Evolutionary conservation across 1,139 yeast species (phyloP).

Genomic region (Taphrina confusa): DNA sequence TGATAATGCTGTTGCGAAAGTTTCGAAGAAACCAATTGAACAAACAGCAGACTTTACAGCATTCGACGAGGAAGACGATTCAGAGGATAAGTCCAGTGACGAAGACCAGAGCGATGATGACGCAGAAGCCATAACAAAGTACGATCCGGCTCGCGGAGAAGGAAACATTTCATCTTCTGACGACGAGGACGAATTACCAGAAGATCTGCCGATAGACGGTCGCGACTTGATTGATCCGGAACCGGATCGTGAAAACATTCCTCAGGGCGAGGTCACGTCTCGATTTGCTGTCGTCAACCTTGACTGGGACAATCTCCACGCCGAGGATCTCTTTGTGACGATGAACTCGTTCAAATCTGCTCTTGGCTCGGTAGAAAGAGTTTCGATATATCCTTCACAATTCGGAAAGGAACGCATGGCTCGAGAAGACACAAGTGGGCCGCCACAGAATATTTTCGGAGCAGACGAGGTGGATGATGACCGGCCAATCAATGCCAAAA

Average conservation of each 20-base stretch:
- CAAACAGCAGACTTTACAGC: constrained; percentile 7
- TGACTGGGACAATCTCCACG: constrained; percentile 93
- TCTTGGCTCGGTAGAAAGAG: constrained; percentile 67
- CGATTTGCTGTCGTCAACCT: constrained; percentile 89
- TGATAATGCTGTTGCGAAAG: not conserved
- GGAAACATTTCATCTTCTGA: constrained; percentile 52
- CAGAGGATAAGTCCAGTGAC: constrained; percentile 42
- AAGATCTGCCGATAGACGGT: constrained; percentile 48
- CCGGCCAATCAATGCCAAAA: constrained; percentile 43
- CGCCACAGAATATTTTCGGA: constrained; percentile 78
- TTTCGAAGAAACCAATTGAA: not conserved
- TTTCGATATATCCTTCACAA: constrained; percentile 84
- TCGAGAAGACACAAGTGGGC: constrained; percentile 87
- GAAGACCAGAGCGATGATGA: constrained; percentile 42
- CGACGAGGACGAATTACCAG: constrained; percentile 49
- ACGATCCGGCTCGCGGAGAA: constrained; percentile 77
- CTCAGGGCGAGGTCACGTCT: constrained; percentile 79
- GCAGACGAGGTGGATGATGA: constrained; percentile 46
- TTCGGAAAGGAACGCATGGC: constrained; percentile 93
- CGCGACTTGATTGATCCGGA: constrained; percentile 55
- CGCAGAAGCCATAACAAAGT: constrained; percentile 40
- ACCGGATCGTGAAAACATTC: constrained; percentile 63
- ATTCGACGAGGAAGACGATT: constrained; percentile 42
- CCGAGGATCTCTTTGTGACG: constrained; percentile 87
- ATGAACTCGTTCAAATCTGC: constrained; percentile 83